phyloP scores from a whole-genome alignment of 805 yeast genomes.

The Kodamaea fukazawae region DNA sequence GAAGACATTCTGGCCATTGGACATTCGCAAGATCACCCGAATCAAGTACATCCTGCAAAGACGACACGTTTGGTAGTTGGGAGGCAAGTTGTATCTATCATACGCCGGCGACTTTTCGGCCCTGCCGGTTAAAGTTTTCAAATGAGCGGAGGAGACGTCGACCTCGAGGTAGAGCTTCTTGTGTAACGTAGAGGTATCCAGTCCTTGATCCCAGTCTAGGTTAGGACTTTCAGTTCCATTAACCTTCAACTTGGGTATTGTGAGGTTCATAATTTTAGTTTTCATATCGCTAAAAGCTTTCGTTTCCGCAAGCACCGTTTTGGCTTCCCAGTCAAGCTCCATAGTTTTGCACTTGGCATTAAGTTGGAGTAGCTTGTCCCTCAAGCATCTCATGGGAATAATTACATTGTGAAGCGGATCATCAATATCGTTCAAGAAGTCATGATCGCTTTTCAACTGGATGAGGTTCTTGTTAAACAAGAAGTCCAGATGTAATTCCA shows the following conservation, averaged over 20 bases:
- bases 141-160: slow-evolving; percentile 3
- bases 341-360: too few relatives aligned
- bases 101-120: not conserved
- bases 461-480: slow-evolving; percentile 20
- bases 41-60: slow-evolving; percentile 5
- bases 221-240: too few relatives aligned
- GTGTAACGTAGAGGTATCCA: not conserved
- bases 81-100: slow-evolving; percentile 5
- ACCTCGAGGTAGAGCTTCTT: slow-evolving; percentile 1
- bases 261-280: too few relatives aligned
- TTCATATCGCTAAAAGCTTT: too few relatives aligned
- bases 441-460: not conserved
- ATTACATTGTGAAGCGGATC: too few relatives aligned
- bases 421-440: too few relatives aligned
- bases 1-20: slow-evolving; percentile 2
- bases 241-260: too few relatives aligned
- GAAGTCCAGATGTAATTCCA: slow-evolving; percentile 38
- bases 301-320: too few relatives aligned
- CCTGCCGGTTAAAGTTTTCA: not conserved
- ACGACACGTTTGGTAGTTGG: slow-evolving; percentile 7
- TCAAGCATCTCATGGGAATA: too few relatives aligned
- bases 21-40: slow-evolving; percentile 1
- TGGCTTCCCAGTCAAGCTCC: too few relatives aligned
- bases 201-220: too few relatives aligned
- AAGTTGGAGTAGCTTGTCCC: too few relatives aligned